These are phyloP conservation scores for Boletus tylopilopsis DNA, from an alignment of 768 basidiomycete species.

Conservation along the genomic window DNA sequence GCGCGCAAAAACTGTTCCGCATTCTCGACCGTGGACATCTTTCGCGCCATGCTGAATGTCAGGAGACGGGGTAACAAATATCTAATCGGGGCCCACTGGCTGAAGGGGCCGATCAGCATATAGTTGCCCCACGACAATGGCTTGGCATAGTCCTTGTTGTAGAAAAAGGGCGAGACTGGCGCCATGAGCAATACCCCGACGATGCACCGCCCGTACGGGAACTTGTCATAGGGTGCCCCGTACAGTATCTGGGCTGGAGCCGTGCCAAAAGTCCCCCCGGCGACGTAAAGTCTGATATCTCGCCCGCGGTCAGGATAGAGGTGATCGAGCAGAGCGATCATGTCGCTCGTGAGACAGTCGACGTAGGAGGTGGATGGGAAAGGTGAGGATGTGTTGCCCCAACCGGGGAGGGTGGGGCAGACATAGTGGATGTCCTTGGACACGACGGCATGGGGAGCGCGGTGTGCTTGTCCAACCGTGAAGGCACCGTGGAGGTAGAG, in stretches of 20 bases:
- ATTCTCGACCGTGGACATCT: conserved; percentile 35
- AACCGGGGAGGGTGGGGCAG: conserved; percentile 54
- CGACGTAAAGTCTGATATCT: conserved; percentile 45
- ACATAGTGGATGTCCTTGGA: conserved; percentile 43
- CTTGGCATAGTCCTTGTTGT: conserved; percentile 43
- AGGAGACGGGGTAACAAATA: conserved; percentile 31
- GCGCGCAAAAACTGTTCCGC: conserved; percentile 41
- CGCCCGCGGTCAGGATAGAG: conserved; percentile 40
- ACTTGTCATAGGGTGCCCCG: conserved; percentile 45
- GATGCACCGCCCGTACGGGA: conserved; percentile 48
- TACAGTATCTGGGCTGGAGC: conserved; percentile 55
- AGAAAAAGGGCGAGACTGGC: conserved; percentile 44
- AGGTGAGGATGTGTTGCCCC: conserved; percentile 51
- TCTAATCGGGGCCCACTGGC: conserved; percentile 41
- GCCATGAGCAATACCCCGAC: conserved; percentile 45
- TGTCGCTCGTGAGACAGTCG: conserved; percentile 40
- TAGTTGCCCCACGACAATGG: conserved; percentile 46
- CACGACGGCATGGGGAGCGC: conserved; percentile 31
- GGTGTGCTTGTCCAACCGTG: conserved; percentile 42
- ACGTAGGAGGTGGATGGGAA: conserved; percentile 34
- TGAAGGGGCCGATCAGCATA: conserved; percentile 43
- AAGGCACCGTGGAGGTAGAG: conserved; percentile 56
- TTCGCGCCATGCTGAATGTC: conserved; percentile 28
- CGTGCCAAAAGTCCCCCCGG: conserved; percentile 53
- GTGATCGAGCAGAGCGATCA: conserved; percentile 46